Evolutionary conservation across 106 monocot genomes (phyloP).

Genomic region (Triglochin maritima): DNA sequence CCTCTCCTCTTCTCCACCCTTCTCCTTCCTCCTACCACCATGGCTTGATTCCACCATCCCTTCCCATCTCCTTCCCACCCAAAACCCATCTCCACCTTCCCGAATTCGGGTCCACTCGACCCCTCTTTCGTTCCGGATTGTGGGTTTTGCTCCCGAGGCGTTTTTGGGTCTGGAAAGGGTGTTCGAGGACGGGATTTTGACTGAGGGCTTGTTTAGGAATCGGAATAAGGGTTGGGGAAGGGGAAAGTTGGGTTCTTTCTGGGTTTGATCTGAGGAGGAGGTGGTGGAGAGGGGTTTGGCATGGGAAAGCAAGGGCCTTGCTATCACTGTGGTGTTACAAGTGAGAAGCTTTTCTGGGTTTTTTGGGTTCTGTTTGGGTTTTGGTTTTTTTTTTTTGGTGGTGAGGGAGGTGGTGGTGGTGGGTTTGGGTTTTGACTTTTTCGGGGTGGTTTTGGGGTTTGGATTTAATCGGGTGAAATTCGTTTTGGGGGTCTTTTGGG

Average conservation of each 20-base stretch:
- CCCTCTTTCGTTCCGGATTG: too few relatives aligned
- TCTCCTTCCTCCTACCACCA: neutral
- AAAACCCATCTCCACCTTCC: too few relatives aligned
- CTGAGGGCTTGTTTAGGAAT: neutral
- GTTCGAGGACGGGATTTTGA: constrained; percentile 1
- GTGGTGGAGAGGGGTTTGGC: constrained; percentile 5
- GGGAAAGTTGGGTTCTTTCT: constrained; percentile 11
- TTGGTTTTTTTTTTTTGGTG: neutral
- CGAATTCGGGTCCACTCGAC: too few relatives aligned
- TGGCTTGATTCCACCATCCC: neutral
- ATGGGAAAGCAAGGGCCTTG: constrained; percentile 99
- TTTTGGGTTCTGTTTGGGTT: constrained; percentile 8
- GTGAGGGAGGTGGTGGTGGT: too few relatives aligned
- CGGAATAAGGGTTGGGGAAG: neutral
- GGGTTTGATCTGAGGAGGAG: constrained; percentile 8
- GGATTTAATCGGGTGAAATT: too few relatives aligned
- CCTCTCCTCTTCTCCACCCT: neutral
- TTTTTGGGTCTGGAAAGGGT: constrained; percentile 15
- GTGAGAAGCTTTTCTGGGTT: constrained; percentile 65
- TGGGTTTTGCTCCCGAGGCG: constrained; percentile 18
- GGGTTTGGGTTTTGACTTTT: too few relatives aligned
- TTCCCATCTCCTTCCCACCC: constrained; percentile 5
- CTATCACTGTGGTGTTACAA: constrained; percentile 97
- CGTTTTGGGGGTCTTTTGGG: too few relatives aligned
- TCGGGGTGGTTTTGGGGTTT: too few relatives aligned